A percentile compares a stretch with the other conserved stretches of the same genome.
These are phyloP conservation scores for Vanrija humicola DNA, from an alignment of 1,284 basidiomycete genomes.

Conservation along the genomic window DNA sequence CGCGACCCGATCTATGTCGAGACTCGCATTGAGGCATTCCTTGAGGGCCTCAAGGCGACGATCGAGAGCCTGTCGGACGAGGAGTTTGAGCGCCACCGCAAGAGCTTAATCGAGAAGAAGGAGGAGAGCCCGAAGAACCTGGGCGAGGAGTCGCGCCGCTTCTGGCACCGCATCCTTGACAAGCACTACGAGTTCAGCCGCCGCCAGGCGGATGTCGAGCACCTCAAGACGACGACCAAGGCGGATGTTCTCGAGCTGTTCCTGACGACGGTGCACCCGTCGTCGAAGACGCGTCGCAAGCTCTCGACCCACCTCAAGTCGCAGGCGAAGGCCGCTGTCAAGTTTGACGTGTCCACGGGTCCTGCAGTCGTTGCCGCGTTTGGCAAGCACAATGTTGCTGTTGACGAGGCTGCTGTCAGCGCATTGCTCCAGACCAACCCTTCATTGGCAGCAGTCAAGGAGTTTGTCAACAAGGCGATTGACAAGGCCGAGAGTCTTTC, in stretches of 20 bases:
- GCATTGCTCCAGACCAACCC: constrained; percentile 55
- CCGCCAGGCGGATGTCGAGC: constrained; percentile 63
- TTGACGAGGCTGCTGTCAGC: constrained; percentile 54
- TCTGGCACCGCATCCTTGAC: constrained; percentile 67
- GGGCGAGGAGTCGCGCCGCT: constrained; percentile 61
- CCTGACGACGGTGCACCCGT: constrained; percentile 65
- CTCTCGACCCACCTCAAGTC: constrained; percentile 76
- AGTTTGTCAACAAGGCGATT: constrained; percentile 50
- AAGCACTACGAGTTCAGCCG: constrained; percentile 73
- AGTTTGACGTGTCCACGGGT: constrained; percentile 64
- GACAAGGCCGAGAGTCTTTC: constrained; percentile 21
- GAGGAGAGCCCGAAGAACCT: constrained; percentile 69
- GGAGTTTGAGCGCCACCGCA: constrained; percentile 64
- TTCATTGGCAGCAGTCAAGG: constrained; percentile 53
- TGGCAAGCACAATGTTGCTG: constrained; percentile 54
- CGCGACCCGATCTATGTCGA: constrained; percentile 80
- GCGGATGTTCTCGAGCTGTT: constrained; percentile 75
- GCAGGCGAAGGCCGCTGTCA: constrained; percentile 48
- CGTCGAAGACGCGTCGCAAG: constrained; percentile 66
- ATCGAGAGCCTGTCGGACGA: constrained; percentile 59
- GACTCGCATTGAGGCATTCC: constrained; percentile 79
- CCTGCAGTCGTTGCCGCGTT: constrained; percentile 62
- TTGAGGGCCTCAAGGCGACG: constrained; percentile 63
- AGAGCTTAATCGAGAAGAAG: constrained; percentile 63
- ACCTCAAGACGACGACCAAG: constrained; percentile 65